Conservation (phyloP, 306 rosid genomes). For the Delonix regia region DNA sequence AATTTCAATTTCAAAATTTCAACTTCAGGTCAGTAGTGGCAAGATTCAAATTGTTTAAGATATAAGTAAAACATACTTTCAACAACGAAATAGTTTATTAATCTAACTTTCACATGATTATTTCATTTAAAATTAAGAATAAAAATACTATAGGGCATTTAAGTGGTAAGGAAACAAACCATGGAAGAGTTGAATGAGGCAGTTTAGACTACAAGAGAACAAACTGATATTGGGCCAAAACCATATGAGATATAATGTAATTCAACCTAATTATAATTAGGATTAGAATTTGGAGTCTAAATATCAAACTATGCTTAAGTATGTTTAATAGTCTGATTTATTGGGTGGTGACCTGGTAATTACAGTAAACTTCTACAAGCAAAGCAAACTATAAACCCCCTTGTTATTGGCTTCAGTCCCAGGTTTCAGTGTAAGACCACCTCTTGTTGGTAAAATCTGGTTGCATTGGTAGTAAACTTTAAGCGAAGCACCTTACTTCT, state of each 20-base stretch:
- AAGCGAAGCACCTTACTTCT: slow-evolving; percentile 8
- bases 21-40: too few relatives aligned
- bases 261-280: slow-evolving; percentile 4
- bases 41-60: too few relatives aligned
- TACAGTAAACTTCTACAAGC: slow-evolving; percentile 2
- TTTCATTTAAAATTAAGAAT: neutral
- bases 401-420: slow-evolving; percentile 16
- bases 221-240: neutral
- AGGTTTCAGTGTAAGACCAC: neutral
- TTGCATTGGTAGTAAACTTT: slow-evolving; percentile 5
- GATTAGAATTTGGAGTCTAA: slow-evolving; percentile 21
- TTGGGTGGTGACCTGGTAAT: neutral
- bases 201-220: neutral
- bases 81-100: neutral
- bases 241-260: neutral
- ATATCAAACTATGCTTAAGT: neutral
- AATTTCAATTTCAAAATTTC: neutral
- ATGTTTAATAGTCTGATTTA: slow-evolving; percentile 6
- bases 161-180: neutral
- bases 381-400: slow-evolving; percentile 9
- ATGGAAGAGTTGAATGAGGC: neutral
- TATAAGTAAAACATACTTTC: neutral
- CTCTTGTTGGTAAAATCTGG: slow-evolving; percentile 11
- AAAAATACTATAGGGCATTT: neutral
- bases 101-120: neutral